Evolutionary conservation across 208 protist genomes (phyloP).

Genomic region (Leptomonas pyrrhocoris): DNA sequence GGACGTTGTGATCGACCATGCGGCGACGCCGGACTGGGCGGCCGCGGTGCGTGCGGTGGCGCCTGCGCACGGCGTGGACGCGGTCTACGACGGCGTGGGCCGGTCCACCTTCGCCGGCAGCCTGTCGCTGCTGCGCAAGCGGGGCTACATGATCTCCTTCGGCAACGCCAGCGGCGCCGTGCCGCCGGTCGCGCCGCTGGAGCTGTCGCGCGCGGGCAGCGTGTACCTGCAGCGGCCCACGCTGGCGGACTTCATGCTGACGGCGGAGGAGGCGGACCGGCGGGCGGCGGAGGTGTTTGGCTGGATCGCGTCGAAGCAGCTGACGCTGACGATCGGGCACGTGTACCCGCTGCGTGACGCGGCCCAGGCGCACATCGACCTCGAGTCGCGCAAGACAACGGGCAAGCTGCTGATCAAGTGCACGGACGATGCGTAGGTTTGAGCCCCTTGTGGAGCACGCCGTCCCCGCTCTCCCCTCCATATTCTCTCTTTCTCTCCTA

Average conservation of each 20-base stretch:
- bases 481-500: no score
- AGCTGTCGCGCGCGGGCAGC: constrained; percentile 62
- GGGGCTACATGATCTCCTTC: constrained; percentile 89
- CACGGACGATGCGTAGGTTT: not conserved
- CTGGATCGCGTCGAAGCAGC: constrained; percentile 53
- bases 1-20: constrained; percentile 84
- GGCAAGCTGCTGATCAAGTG: constrained; percentile 60
- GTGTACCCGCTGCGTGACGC: constrained; percentile 56
- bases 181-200: constrained; percentile 58
- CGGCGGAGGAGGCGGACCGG: constrained; percentile 40
- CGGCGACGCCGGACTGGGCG: constrained; percentile 51
- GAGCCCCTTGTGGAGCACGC: no score
- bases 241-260: constrained; percentile 63
- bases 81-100: constrained; percentile 93
- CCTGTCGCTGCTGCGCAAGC: constrained; percentile 66
- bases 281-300: constrained; percentile 64
- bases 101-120: constrained; percentile 70
- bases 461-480: not conserved
- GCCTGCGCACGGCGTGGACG: constrained; percentile 59
- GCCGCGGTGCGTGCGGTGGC: constrained; percentile 50
- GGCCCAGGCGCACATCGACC: constrained; percentile 49
- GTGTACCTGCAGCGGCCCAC: constrained; percentile 83
- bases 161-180: constrained; percentile 92
- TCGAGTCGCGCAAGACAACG: constrained; percentile 54
- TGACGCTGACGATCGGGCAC: constrained; percentile 52